Base-by-base conservation (phyloP, 75 land plant genomes). In the Picea sitchensis region DNA sequence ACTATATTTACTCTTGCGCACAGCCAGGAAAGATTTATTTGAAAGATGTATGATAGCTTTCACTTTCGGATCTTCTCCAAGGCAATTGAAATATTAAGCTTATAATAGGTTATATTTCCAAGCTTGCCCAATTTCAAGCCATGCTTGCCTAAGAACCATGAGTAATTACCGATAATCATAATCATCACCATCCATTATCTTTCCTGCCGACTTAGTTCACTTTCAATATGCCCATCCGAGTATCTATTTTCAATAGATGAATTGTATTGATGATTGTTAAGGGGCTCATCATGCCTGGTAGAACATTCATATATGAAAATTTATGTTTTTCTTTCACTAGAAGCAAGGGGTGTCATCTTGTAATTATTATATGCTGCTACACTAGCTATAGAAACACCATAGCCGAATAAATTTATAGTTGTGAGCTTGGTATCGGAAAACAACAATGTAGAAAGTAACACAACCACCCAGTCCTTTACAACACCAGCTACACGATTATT, bases 401-500 rank as follows among this genome's bases (percentile, higher is more conserved):
- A 96, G 20, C 99, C 99, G 72, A 87, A 63, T 5, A 96, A 61
- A 76, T 96, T 96, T 63, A 96, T 90, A 54, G 83, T 18, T 32
- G 99, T 91, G 81, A 96, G 86, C 81, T 90, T 91, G 15, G 95
- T 86, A 83, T 96, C 99, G 30, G 92, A 85, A 88, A 96, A 96
- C 1, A 96, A 72, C 61, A 92, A 77, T 61, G 94, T 93, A 61
- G 99, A 96, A 12, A 94, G 67, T 76, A 26, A 26, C 26, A 26
- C 26, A 26, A 26, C 26, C 26, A 26, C 26, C 26, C 26, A 26
- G 26, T 26, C 26, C 90, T 91, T 94, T 41, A 96, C 95, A 57
- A 96, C 99, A 59, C 99, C 99, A 77, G 99, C 94, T 44, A 96
- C 99, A 73, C 97, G 97, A 65, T 92, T 92, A 0, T 97, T 96